A percentile compares a stretch with the other conserved stretches of the same genome.
Evolutionary conservation across 2,329 filamentous ascomycete species (phyloP).

Genomic region (Esteya vermicola): DNA sequence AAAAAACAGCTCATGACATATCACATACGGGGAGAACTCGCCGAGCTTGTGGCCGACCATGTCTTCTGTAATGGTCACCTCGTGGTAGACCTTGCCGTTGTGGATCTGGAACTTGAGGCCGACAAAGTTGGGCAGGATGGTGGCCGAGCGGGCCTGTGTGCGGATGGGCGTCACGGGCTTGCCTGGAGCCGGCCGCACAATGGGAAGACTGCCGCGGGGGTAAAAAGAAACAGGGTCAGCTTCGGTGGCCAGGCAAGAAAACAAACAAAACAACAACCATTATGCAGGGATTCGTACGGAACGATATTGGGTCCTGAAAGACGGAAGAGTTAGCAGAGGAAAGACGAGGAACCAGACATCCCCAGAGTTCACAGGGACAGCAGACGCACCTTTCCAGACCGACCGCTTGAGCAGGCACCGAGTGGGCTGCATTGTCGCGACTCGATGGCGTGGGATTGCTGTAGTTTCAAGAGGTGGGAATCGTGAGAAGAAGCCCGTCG

Average conservation of each 20-base stretch:
- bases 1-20: no score
- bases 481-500: no score
- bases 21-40: constrained; percentile 80
- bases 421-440: constrained; percentile 51
- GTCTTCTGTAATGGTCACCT: constrained; percentile 76
- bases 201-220: constrained; percentile 38
- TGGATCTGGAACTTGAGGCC: constrained; percentile 81
- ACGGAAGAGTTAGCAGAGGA: constrained; percentile 12
- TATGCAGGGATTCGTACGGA: constrained; percentile 27
- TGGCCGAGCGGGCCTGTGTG: constrained; percentile 77
- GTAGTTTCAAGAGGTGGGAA: no score
- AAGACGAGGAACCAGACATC: neutral
- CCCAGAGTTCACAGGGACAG: neutral
- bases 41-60: constrained; percentile 95
- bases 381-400: constrained; percentile 67
- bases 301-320: constrained; percentile 36
- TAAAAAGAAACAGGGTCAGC: neutral
- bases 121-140: constrained; percentile 85
- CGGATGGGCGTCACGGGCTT: constrained; percentile 58
- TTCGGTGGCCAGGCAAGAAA: no score
- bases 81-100: constrained; percentile 78
- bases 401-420: constrained; percentile 57
- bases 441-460: no score
- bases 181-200: constrained; percentile 44
- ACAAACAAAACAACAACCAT: no score